These are phyloP conservation scores for Gaeumannomyces tritici DNA, from an alignment of 2,329 filamentous ascomycete species.

Conservation along the genomic window DNA sequence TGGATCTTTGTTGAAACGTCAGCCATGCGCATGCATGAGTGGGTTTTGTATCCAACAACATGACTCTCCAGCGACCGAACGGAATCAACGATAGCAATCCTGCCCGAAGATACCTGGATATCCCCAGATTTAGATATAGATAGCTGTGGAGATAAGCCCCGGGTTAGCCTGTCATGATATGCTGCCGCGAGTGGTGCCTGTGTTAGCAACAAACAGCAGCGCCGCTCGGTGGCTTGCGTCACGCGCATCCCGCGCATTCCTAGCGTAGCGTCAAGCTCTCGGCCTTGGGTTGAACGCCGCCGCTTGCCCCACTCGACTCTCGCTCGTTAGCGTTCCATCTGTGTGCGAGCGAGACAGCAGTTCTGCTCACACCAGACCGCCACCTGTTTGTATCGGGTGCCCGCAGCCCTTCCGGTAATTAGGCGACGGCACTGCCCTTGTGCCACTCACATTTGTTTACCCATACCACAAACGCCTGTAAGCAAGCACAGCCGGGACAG, in stretches of 20 bases:
- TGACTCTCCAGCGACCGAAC: neutral
- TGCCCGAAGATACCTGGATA: neutral
- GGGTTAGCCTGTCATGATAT: neutral
- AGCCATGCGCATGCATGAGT: neutral
- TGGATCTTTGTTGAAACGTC: neutral
- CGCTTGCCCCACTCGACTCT: neutral
- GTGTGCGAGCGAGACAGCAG: too few relatives aligned
- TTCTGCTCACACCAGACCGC: too few relatives aligned
- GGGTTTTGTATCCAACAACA: neutral
- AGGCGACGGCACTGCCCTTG: neutral
- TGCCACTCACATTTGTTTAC: neutral
- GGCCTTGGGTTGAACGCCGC: too few relatives aligned
- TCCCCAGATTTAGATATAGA: neutral
- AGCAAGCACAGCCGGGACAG: too few relatives aligned
- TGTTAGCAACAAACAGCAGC: neutral
- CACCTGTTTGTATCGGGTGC: too few relatives aligned
- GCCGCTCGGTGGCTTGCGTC: too few relatives aligned
- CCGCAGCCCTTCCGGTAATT: neutral
- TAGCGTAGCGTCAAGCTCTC: too few relatives aligned
- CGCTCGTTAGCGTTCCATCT: neutral
- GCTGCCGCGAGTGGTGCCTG: neutral
- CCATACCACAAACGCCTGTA: neutral
- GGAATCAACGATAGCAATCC: neutral
- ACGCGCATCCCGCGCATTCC: too few relatives aligned
- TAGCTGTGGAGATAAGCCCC: neutral